Percentiles rank a stretch among this genome's conserved stretches.
Evolutionary conservation across 352 stramenopile species (phyloP).

Genomic region (Halophytophthora batemanensis): DNA sequence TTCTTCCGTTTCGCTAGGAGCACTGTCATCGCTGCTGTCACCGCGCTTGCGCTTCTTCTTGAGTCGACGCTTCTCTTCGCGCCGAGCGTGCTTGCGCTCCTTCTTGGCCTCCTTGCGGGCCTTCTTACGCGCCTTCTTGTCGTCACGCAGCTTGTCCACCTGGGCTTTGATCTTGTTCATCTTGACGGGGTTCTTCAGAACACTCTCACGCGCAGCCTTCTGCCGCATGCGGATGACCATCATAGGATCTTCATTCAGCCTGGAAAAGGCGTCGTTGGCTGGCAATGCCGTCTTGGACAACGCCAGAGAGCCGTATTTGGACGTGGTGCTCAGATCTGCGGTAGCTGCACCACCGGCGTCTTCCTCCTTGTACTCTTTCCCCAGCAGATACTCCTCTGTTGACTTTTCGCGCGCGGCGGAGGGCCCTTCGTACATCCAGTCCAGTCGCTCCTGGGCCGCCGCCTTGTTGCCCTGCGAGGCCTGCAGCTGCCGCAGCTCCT

Average conservation of each 20-base stretch:
- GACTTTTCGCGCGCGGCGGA: conserved; percentile 66
- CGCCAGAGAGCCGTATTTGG: conserved; percentile 68
- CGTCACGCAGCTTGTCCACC: conserved; percentile 72
- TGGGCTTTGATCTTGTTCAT: conserved; percentile 85
- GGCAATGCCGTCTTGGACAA: conserved; percentile 47
- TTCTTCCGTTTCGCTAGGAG: conserved; percentile 7
- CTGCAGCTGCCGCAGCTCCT: conserved; percentile 93
- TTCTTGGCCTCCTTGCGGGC: conserved; percentile 73
- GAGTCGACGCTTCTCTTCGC: conserved; percentile 30
- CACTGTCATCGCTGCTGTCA: conserved; percentile 18
- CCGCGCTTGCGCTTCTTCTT: conserved; percentile 48
- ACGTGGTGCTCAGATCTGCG: conserved; percentile 50
- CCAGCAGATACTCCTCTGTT: conserved; percentile 91
- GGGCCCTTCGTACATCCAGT: conserved; percentile 98
- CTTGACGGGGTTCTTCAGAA: conserved; percentile 90
- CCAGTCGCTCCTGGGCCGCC: conserved; percentile 77
- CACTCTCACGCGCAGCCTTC: conserved; percentile 71
- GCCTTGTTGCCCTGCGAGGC: conserved; percentile 80
- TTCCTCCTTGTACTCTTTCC: conserved; percentile 83
- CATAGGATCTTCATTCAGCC: conserved; percentile 96
- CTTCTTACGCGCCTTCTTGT: conserved; percentile 74
- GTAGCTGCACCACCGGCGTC: conserved; percentile 21
- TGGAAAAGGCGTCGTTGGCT: conserved; percentile 91
- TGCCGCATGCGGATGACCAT: conserved; percentile 92
- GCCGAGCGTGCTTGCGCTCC: conserved; percentile 41